phyloP scores from a whole-genome alignment of 495 filamentous ascomycete genomes.

The Aspergillus nanangensis region DNA sequence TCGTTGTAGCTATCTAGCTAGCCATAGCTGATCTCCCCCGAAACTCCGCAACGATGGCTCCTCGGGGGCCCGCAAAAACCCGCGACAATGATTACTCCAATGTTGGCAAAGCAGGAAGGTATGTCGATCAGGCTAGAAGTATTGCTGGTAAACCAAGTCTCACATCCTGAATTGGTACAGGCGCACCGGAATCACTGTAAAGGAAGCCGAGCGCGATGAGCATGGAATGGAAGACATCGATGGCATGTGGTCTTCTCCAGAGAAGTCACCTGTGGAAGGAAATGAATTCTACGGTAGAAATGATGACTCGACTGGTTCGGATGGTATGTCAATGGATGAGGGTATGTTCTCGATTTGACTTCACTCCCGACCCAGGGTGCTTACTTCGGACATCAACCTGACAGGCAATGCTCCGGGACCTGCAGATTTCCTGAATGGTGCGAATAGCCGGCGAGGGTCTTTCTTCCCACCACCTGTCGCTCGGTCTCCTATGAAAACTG shows the following conservation, averaged over 20 bases:
- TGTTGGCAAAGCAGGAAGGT: conserved; percentile 63
- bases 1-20: too few relatives aligned
- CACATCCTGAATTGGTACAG: conserved; percentile 29
- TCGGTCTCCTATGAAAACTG: conserved; percentile 43
- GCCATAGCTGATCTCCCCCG: conserved; percentile 4
- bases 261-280: conserved; percentile 48
- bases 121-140: conserved; percentile 7
- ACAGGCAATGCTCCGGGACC: conserved; percentile 39
- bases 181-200: conserved; percentile 79
- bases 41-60: conserved; percentile 36
- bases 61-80: conserved; percentile 41
- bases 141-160: neutral
- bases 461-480: conserved; percentile 32
- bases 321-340: conserved; percentile 46
- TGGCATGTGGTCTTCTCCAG: conserved; percentile 84
- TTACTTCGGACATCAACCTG: neutral
- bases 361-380: neutral
- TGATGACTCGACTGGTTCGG: conserved; percentile 34
- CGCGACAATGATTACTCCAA: conserved; percentile 60
- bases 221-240: conserved; percentile 86
- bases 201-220: conserved; percentile 82
- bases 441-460: conserved; percentile 24
- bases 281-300: conserved; percentile 28
- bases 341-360: conserved; percentile 21
- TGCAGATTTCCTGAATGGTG: conserved; percentile 35